phyloP scores from a whole-genome alignment of 1,284 basidiomycete genomes.

The Uromyces viciae-fabae region DNA sequence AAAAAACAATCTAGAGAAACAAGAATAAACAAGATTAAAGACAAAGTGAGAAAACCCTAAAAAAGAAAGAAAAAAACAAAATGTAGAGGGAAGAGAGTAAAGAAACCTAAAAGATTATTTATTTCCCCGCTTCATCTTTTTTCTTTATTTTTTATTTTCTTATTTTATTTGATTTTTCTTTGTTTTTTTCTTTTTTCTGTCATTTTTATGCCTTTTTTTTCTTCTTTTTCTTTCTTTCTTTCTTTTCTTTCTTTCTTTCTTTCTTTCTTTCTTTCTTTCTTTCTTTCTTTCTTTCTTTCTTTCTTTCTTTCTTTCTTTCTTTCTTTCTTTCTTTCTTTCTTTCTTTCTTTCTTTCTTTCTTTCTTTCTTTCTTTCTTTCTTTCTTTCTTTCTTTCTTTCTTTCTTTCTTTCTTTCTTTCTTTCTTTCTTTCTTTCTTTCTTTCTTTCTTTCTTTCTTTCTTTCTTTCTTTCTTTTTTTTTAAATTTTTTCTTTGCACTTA shows the following conservation, averaged over 20 bases:
- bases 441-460: neutral
- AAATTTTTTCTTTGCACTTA: neutral
- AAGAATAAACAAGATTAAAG: neutral
- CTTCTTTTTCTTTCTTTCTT: neutral
- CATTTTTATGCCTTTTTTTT: too few relatives aligned
- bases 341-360: neutral
- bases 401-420: neutral
- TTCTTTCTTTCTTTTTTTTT: neutral
- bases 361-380: neutral
- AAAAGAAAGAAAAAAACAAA: neutral
- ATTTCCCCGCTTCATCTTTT: neutral
- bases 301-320: neutral
- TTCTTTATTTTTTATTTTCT: neutral
- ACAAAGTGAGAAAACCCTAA: neutral
- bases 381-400: neutral
- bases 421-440: neutral
- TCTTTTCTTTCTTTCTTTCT: neutral
- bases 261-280: neutral
- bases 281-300: neutral
- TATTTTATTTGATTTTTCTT: too few relatives aligned
- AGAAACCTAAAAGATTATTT: neutral
- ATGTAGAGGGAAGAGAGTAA: neutral
- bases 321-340: neutral
- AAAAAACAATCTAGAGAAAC: neutral
- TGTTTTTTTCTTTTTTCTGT: neutral